Percentiles rank a stretch among this genome's conserved stretches.
phyloP scores from a whole-genome alignment of 306 rosid species.

The Vigna nakashimae region DNA sequence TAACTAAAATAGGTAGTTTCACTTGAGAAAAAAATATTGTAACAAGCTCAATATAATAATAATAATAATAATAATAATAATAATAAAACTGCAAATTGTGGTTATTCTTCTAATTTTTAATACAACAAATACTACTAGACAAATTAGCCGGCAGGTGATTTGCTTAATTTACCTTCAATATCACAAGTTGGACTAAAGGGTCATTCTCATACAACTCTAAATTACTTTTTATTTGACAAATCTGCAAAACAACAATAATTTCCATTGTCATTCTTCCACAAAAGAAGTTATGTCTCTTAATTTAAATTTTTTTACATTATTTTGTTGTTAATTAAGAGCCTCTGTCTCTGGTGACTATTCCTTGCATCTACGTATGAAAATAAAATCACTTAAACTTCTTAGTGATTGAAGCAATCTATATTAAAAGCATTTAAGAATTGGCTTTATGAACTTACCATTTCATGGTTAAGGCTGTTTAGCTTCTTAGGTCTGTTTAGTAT shows the following conservation, averaged over 20 bases:
- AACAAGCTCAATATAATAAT: no score
- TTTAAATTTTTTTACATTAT: background rate
- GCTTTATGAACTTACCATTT: background rate
- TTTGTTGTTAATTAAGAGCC: background rate
- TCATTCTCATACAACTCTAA: slow-evolving; percentile 42
- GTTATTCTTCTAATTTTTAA: no score
- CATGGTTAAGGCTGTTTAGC: slow-evolving; percentile 36
- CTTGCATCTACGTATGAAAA: background rate
- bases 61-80: no score
- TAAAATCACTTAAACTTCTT: background rate
- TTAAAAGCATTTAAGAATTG: background rate
- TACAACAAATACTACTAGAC: background rate
- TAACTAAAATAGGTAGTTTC: no score
- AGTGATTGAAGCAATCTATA: background rate
- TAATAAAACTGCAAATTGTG: no score
- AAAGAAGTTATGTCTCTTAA: background rate
- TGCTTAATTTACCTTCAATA: slow-evolving; percentile 34
- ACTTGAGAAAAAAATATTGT: no score
- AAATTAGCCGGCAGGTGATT: background rate
- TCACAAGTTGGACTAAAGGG: slow-evolving; percentile 36
- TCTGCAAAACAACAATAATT: slow-evolving; percentile 16
- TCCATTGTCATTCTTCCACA: background rate
- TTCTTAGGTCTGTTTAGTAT: slow-evolving; percentile 35
- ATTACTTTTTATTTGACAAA: slow-evolving; percentile 27
- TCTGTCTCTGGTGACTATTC: background rate